Percentiles rank a stretch among this genome's conserved stretches.
Conservation (phyloP, 2,329 filamentous ascomycete species). For the Coniochaeta sp. region DNA sequence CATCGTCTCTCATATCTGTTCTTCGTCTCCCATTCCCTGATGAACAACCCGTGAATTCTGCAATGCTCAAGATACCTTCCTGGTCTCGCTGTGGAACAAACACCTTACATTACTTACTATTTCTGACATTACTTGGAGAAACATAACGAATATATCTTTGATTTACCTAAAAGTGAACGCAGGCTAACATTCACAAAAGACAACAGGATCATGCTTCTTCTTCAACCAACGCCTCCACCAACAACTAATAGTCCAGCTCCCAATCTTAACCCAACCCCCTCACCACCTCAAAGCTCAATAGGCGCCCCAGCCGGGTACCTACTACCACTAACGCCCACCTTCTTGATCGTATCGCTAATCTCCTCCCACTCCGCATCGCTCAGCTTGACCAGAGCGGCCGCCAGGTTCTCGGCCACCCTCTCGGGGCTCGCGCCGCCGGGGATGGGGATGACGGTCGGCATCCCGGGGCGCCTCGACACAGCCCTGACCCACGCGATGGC, state of each 20-base stretch:
- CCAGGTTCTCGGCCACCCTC: slow-evolving; percentile 55
- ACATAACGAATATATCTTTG: neutral
- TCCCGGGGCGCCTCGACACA: slow-evolving; percentile 41
- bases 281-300: neutral
- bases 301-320: slow-evolving; percentile 31
- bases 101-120: slow-evolving; percentile 3
- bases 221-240: neutral
- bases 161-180: neutral
- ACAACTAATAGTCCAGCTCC: neutral
- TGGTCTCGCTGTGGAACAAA: slow-evolving; percentile 9
- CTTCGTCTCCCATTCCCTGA: slow-evolving; percentile 6
- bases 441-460: slow-evolving; percentile 57
- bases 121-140: neutral
- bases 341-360: slow-evolving; percentile 40
- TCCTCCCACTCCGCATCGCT: slow-evolving; percentile 39
- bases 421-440: slow-evolving; percentile 53
- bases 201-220: neutral
- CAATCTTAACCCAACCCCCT: neutral
- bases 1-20: neutral
- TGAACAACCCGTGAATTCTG: slow-evolving; percentile 12
- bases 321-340: slow-evolving; percentile 36
- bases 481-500: slow-evolving; percentile 57
- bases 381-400: slow-evolving; percentile 38
- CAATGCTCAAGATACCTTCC: slow-evolving; percentile 12
- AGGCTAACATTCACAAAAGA: neutral